These are phyloP conservation scores for Daldinia childiae DNA, from an alignment of 495 filamentous ascomycete genomes.

Conservation along the genomic window DNA sequence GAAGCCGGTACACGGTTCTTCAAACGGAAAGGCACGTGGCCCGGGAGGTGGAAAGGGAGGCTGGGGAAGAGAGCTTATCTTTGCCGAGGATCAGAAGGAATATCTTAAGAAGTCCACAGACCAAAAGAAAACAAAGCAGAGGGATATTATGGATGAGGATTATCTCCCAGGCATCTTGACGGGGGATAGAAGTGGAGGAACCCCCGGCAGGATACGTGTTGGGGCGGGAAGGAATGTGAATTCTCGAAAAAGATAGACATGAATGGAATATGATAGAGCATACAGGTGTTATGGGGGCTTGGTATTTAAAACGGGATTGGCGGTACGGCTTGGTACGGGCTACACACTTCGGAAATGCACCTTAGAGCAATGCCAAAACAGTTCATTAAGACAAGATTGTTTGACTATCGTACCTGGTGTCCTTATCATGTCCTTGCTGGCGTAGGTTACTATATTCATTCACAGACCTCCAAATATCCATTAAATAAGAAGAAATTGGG, in stretches of 20 bases:
- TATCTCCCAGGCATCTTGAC: constrained; percentile 88
- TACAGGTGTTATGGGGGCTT: neutral
- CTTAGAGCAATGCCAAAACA: neutral
- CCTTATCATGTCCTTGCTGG: neutral
- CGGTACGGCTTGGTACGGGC: neutral
- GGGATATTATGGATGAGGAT: constrained; percentile 94
- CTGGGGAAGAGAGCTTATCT: constrained; percentile 82
- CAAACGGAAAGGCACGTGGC: constrained; percentile 73
- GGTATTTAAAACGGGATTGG: neutral
- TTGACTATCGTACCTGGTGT: neutral
- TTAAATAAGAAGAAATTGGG: neutral
- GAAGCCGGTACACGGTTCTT: constrained; percentile 82
- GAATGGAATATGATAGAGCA: neutral
- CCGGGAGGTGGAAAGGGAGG: constrained; percentile 85
- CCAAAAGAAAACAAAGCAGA: constrained; percentile 72
- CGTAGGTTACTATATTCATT: neutral
- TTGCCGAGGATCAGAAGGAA: constrained; percentile 97
- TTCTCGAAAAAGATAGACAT: constrained; percentile 68
- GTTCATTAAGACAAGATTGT: neutral
- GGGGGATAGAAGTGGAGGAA: constrained; percentile 71
- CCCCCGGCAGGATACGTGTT: constrained; percentile 74
- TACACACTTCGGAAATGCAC: neutral
- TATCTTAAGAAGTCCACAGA: constrained; percentile 71
- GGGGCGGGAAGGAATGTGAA: constrained; percentile 91
- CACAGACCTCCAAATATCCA: neutral